Evolutionary conservation across 805 yeast species (phyloP).

Genomic region (Pichia membranifaciens): DNA sequence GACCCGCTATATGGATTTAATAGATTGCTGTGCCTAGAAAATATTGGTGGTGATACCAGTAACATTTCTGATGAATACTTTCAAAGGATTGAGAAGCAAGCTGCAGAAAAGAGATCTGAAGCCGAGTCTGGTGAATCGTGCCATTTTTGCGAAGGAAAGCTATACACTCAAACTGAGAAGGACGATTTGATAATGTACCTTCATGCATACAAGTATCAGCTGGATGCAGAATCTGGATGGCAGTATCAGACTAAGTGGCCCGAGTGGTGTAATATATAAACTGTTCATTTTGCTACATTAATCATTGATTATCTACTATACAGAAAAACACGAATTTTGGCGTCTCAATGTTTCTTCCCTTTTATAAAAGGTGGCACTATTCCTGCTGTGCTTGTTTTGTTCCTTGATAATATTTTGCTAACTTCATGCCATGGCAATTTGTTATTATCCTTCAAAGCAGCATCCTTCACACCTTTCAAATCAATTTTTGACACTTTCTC

Average conservation of each 20-base stretch:
- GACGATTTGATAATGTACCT: constrained; percentile 37
- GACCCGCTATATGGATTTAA: constrained; percentile 29
- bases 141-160: constrained; percentile 29
- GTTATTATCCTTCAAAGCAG: constrained; percentile 10
- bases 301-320: not conserved
- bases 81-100: constrained; percentile 4
- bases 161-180: constrained; percentile 29
- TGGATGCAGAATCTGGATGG: constrained; percentile 24
- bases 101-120: constrained; percentile 6
- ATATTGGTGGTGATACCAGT: not conserved
- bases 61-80: constrained; percentile 2
- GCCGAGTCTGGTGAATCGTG: constrained; percentile 24
- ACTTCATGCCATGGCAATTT: constrained; percentile 20
- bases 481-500: constrained; percentile 14
- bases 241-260: constrained; percentile 42
- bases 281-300: not conserved
- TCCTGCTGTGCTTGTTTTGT: not conserved
- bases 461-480: constrained; percentile 3
- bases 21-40: constrained; percentile 5
- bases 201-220: constrained; percentile 41
- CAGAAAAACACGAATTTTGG: too few species aligned
- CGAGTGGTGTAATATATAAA: constrained; percentile 37
- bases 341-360: not conserved
- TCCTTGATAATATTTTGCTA: constrained; percentile 6
- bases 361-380: not conserved